Evolutionary conservation across 2,329 filamentous ascomycete genomes (phyloP).

Genomic region (Paracoccidioides brasiliensis): DNA sequence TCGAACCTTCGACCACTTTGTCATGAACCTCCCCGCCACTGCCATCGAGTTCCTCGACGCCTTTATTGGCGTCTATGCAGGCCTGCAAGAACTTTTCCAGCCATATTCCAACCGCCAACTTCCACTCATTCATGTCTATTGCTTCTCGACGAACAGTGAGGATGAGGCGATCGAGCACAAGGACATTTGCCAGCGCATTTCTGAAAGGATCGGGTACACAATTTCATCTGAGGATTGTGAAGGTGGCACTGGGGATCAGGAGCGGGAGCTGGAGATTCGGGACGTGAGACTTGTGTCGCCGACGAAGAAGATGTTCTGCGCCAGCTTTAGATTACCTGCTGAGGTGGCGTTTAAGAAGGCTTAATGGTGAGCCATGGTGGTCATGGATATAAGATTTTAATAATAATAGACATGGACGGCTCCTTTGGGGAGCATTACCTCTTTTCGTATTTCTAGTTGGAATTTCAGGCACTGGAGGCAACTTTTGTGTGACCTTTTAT

Average conservation of each 20-base stretch:
- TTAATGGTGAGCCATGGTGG: neutral
- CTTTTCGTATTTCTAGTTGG: neutral
- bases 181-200: constrained; percentile 56
- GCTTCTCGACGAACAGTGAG: constrained; percentile 73
- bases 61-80: constrained; percentile 71
- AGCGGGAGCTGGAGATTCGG: constrained; percentile 43
- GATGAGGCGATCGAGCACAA: constrained; percentile 49
- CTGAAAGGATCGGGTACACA: constrained; percentile 44
- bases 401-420: neutral
- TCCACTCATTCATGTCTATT: constrained; percentile 86
- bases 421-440: neutral
- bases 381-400: neutral
- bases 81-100: constrained; percentile 51
- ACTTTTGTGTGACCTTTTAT: neutral
- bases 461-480: neutral
- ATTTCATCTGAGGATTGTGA: constrained; percentile 43
- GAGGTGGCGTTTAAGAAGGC: constrained; percentile 59
- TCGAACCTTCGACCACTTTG: constrained; percentile 73
- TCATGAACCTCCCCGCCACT: constrained; percentile 92
- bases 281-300: constrained; percentile 80
- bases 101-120: constrained; percentile 48
- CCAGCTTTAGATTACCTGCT: constrained; percentile 70
- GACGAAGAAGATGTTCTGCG: constrained; percentile 93
- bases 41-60: constrained; percentile 70
- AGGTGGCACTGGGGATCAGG: constrained; percentile 42